A percentile compares a stretch with the other conserved stretches of the same genome.
Conservation (phyloP, 495 filamentous ascomycete species). For the Penicillium psychrofluorescens region DNA sequence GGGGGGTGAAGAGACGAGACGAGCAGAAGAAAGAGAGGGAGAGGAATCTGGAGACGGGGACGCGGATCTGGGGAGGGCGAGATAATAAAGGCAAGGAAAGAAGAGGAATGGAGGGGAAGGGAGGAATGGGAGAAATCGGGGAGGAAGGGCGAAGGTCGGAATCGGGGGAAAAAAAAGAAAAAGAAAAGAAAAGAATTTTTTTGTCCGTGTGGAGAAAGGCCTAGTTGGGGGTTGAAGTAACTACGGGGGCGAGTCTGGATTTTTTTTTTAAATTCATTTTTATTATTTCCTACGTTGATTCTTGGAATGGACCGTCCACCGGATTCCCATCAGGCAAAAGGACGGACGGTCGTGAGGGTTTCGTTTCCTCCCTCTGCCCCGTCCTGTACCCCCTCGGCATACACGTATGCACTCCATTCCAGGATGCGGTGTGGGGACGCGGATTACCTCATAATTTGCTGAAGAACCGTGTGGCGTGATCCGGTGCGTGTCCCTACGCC, state of each 20-base stretch:
- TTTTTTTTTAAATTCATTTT: neutral
- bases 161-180: conserved; percentile 21
- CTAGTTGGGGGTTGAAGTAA: conserved; percentile 5
- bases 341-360: too few relatives aligned
- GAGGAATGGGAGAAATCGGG: conserved; percentile 31
- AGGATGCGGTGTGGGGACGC: conserved; percentile 11
- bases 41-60: conserved; percentile 25
- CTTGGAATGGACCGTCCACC: too few relatives aligned
- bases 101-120: conserved; percentile 36
- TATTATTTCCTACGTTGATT: neutral
- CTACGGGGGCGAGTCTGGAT: conserved; percentile 9
- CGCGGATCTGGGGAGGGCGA: conserved; percentile 30
- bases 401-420: conserved; percentile 6
- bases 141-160: conserved; percentile 22
- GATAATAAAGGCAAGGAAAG: conserved; percentile 24
- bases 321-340: too few relatives aligned
- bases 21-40: conserved; percentile 5
- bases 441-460: conserved; percentile 13
- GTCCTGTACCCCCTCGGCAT: neutral
- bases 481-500: conserved; percentile 16
- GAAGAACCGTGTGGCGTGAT: conserved; percentile 22
- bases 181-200: conserved; percentile 11
- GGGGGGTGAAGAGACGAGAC: conserved; percentile 19
- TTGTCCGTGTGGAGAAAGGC: conserved; percentile 19
- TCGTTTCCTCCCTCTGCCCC: too few relatives aligned